Conservation (phyloP, 2,329 filamentous ascomycete species). For the Neoarthrinium moseri region DNA sequence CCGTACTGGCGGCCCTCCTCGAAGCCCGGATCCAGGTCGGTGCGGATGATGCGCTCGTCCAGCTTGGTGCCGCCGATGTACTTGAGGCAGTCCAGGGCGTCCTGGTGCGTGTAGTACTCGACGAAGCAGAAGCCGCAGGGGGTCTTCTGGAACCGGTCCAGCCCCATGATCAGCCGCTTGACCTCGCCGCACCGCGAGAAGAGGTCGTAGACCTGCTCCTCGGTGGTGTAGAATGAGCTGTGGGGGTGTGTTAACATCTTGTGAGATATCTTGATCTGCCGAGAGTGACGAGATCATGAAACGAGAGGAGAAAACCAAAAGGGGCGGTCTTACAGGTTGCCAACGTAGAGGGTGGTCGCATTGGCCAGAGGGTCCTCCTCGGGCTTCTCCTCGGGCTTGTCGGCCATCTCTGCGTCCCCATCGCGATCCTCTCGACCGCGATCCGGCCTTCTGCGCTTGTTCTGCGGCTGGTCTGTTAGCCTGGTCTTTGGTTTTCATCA, state of each 20-base stretch:
- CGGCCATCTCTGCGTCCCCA: slow-evolving; percentile 47
- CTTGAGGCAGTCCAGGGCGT: slow-evolving; percentile 97
- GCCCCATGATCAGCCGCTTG: slow-evolving; percentile 95
- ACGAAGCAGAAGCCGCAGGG: slow-evolving; percentile 99
- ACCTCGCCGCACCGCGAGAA: slow-evolving; percentile 97
- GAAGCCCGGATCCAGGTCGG: slow-evolving; percentile 93
- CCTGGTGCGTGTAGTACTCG: slow-evolving; percentile 97
- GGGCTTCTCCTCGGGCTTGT: slow-evolving; percentile 50
- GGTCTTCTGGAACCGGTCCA: slow-evolving; percentile 95
- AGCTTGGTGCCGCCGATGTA: slow-evolving; percentile 98
- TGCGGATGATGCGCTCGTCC: slow-evolving; percentile 93
- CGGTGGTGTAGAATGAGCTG: slow-evolving; percentile 95
- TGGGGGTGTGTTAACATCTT: slow-evolving; percentile 14
- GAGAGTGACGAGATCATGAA: background rate
- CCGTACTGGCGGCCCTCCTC: slow-evolving; percentile 95
- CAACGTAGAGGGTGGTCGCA: slow-evolving; percentile 94
- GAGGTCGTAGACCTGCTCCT: slow-evolving; percentile 97
- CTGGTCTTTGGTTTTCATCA: no score
- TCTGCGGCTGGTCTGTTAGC: slow-evolving; percentile 11
- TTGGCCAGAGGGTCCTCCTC: slow-evolving; percentile 76
- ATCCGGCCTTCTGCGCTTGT: slow-evolving; percentile 68
- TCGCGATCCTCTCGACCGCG: slow-evolving; percentile 51
- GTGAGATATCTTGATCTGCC: background rate
- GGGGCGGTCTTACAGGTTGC: slow-evolving; percentile 71
- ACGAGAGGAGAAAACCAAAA: background rate